phyloP scores from a whole-genome alignment of 495 filamentous ascomycete genomes.

The Tetracladium marchalianum region DNA sequence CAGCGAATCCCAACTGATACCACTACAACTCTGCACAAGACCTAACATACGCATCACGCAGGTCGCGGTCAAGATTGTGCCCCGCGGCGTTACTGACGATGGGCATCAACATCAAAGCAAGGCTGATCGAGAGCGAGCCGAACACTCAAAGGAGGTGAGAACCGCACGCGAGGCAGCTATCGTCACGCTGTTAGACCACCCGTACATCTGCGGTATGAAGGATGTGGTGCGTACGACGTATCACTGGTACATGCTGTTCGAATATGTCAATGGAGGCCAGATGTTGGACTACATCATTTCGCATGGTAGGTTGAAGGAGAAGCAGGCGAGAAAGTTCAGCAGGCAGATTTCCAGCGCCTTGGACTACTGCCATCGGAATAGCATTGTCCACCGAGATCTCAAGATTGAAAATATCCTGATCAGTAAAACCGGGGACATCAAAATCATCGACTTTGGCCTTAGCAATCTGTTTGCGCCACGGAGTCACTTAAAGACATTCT shows the following conservation, averaged over 20 bases:
- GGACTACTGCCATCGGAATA: conserved; percentile 98
- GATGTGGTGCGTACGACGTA: conserved; percentile 93
- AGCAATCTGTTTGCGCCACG: conserved; percentile 93
- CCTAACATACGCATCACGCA: conserved; percentile 21
- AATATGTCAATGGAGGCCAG: conserved; percentile 98
- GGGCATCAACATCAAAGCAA: conserved; percentile 52
- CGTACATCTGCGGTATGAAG: conserved; percentile 93
- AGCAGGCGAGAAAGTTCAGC: conserved; percentile 95
- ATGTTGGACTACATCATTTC: conserved; percentile 99
- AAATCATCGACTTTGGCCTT: conserved; percentile 98
- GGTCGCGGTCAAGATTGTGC: conserved; percentile 97
- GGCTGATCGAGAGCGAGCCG: conserved; percentile 76
- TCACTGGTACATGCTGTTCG: conserved; percentile 99
- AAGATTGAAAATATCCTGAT: conserved; percentile 99
- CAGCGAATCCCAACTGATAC: conserved; percentile 11
- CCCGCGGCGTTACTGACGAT: conserved; percentile 77
- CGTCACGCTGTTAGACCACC: conserved; percentile 87
- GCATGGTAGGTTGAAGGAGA: conserved; percentile 94
- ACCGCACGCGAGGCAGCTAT: conserved; percentile 96
- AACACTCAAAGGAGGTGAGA: conserved; percentile 92
- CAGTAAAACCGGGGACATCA: conserved; percentile 98
- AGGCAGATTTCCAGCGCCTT: conserved; percentile 97
- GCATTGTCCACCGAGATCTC: conserved; percentile 93
- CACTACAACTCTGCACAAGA: background rate
- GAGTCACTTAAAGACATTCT: conserved; percentile 89